Evolutionary conservation across 164 flowering plant genomes (phyloP).

Genomic region (Berberis vulgaris): DNA sequence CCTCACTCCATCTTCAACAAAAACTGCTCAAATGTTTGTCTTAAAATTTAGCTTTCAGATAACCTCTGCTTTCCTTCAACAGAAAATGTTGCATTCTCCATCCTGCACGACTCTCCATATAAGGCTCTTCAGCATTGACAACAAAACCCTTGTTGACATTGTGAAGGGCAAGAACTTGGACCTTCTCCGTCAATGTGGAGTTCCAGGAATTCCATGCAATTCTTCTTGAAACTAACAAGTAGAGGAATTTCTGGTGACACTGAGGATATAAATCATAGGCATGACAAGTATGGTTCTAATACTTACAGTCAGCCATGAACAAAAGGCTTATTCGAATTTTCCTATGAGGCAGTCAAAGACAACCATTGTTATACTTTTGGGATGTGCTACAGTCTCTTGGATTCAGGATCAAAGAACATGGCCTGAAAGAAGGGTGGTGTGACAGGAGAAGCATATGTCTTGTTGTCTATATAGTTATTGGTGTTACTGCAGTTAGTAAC

Average conservation of each 20-base stretch:
- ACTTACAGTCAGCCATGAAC: conserved; percentile 21
- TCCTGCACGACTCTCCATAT: neutral
- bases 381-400: conserved; percentile 29
- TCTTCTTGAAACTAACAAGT: conserved; percentile 9
- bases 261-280: conserved; percentile 11
- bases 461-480: conserved; percentile 33
- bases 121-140: neutral
- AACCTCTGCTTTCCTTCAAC: too few relatives aligned
- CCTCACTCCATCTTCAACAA: too few relatives aligned
- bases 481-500: conserved; percentile 31
- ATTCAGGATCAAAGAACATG: conserved; percentile 33
- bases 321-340: conserved; percentile 26
- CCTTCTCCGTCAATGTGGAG: conserved; percentile 12
- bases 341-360: conserved; percentile 35
- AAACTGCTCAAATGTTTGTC: too few relatives aligned
- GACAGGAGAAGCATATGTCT: conserved; percentile 45
- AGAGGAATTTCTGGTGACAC: conserved; percentile 15
- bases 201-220: conserved; percentile 4
- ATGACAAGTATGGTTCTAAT: conserved; percentile 22
- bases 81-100: too few relatives aligned
- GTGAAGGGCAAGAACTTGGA: conserved; percentile 21
- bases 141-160: conserved; percentile 8
- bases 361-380: conserved; percentile 35
- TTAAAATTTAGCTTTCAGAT: too few relatives aligned
- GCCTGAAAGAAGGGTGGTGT: conserved; percentile 40